Evolutionary conservation across 2,329 filamentous ascomycete genomes (phyloP).

Genomic region (Claviceps pusilla): DNA sequence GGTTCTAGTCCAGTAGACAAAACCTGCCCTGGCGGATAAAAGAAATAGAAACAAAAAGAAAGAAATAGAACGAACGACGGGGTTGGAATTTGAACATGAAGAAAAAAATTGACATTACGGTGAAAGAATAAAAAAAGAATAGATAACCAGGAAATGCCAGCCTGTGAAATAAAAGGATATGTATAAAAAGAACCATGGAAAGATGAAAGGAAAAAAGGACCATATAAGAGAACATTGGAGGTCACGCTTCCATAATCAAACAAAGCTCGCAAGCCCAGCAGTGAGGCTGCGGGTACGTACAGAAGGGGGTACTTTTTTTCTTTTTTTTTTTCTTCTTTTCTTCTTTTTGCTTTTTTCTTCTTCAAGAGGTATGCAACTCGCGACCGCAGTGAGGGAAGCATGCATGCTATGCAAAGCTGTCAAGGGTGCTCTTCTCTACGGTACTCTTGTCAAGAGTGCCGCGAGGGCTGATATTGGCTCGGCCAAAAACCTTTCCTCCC

Average conservation of each 20-base stretch:
- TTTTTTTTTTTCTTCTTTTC: too few relatives aligned
- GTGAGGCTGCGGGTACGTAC: neutral
- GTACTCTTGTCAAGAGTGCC: conserved; percentile 38
- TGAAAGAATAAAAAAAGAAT: neutral
- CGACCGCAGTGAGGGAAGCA: neutral
- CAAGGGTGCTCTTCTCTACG: conserved; percentile 30
- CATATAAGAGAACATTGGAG: neutral
- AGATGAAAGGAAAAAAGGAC: neutral
- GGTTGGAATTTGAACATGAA: neutral
- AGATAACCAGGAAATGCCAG: neutral
- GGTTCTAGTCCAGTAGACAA: neutral
- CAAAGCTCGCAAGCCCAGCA: neutral
- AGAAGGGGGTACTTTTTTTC: too few relatives aligned
- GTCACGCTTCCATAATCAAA: neutral
- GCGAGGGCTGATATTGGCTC: conserved; percentile 35
- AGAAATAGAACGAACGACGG: neutral
- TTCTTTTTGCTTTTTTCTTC: neutral
- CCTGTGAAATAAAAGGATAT: neutral
- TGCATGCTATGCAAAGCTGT: conserved; percentile 16
- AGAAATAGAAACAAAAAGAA: neutral
- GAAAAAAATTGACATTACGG: neutral
- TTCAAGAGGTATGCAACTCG: neutral
- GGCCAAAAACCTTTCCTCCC: conserved; percentile 42
- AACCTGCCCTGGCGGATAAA: neutral
- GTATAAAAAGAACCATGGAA: neutral